Evolutionary conservation across 2,329 filamentous ascomycete species (phyloP).

Genomic region (Simplicillium sp.): DNA sequence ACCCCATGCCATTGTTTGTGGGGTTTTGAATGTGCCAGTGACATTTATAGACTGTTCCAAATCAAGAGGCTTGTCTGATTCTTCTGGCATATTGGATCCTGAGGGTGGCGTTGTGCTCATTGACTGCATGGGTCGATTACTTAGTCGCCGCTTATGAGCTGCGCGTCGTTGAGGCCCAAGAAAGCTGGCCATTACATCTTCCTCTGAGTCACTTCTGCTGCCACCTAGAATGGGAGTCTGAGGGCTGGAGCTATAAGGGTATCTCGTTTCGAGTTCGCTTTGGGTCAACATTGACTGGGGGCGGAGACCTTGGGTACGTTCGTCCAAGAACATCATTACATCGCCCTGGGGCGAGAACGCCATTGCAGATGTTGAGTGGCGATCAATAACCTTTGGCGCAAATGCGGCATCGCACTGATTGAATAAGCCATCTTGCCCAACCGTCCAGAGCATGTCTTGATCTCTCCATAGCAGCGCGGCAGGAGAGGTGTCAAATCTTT

Average conservation of each 20-base stretch:
- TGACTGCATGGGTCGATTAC: conserved; percentile 29
- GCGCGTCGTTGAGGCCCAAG: conserved; percentile 35
- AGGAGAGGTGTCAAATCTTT: conserved; percentile 49
- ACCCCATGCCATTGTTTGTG: conserved; percentile 55
- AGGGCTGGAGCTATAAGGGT: conserved; percentile 38
- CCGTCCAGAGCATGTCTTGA: conserved; percentile 58
- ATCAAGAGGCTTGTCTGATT: conserved; percentile 32
- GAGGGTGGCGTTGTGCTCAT: conserved; percentile 48
- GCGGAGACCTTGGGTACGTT: conserved; percentile 34
- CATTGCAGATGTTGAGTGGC: conserved; percentile 50
- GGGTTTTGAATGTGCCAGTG: conserved; percentile 47
- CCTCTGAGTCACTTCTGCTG: conserved; percentile 56
- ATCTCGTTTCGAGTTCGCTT: conserved; percentile 22
- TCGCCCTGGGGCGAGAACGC: conserved; percentile 52
- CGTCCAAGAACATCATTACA: conserved; percentile 52
- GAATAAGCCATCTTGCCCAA: conserved; percentile 51
- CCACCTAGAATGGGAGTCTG: conserved; percentile 41
- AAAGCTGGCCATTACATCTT: conserved; percentile 53
- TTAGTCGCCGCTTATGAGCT: conserved; percentile 31
- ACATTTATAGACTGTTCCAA: conserved; percentile 50
- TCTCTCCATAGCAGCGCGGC: conserved; percentile 53
- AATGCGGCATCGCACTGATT: conserved; percentile 57
- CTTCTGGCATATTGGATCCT: conserved; percentile 17
- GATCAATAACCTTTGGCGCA: conserved; percentile 53
- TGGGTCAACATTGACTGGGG: conserved; percentile 31